Base-by-base conservation (phyloP, 352 stramenopile species). In the Globisporangium yorkense region DNA sequence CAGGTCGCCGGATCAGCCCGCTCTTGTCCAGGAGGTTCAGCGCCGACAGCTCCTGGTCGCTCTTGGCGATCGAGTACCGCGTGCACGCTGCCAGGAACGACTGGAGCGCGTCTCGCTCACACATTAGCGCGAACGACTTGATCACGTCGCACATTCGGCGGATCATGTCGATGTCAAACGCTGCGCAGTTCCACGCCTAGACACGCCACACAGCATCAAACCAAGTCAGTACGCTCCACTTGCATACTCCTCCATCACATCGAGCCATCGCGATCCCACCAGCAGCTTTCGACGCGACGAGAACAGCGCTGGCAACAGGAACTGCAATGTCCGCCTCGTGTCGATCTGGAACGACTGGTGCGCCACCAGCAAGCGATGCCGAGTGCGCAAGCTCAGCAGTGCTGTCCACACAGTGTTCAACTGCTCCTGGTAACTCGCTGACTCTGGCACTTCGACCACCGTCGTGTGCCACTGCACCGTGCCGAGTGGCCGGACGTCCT, bases 121-220 rank as follows among this genome's bases (percentile, higher is more conserved):
- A 70, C 20, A 71, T 33, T 18, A 77, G 43, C 20, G 58, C 65
- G 56, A 87, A 87, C 13, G 62, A 49, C 33, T 63, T 64, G 29
- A 88, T 45, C 6, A 75, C 57, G 44, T 68, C 57, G 63, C 72
- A 84, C 40, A 87, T 58, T 33, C 57, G 65, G 46, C 59, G 54
- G 54, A 92, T 72, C 50, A 77, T 70, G n/a, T 72, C 49, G 21
- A 44, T 54, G 27, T 69, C 69, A 18, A 90, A 68, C 16, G 73
- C 73, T 37, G 77, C 75, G 56, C 75, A 87, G 54, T 78, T 92
- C 83, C 83, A 92, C 27, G 75, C 75, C 75, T 85, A 43, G 10
- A 12, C 9, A 52, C 3, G 16, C 16, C 18, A 50, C 6, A 52
- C 13, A 39, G 6, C 9, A 20, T 7, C 10, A 31, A 5, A 43